phyloP scores from a whole-genome alignment of 768 basidiomycete species.

The Amylocystis lapponica region DNA sequence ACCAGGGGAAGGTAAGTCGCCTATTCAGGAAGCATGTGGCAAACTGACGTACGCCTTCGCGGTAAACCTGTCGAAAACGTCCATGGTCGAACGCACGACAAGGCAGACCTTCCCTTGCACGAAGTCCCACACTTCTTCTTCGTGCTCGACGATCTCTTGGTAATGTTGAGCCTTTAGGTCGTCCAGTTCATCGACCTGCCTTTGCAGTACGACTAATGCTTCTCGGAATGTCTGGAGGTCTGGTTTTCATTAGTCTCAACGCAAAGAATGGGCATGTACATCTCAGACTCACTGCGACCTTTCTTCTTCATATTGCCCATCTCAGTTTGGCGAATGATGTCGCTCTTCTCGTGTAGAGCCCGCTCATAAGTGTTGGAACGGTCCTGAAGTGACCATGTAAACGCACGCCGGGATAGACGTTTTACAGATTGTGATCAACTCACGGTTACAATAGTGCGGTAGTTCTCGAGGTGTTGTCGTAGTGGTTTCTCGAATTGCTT shows the following conservation, averaged over 20 bases:
- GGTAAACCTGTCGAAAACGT: slow-evolving; percentile 84
- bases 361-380: slow-evolving; percentile 82
- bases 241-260: slow-evolving; percentile 26
- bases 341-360: slow-evolving; percentile 76
- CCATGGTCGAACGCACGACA: slow-evolving; percentile 85
- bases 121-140: slow-evolving; percentile 93
- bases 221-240: slow-evolving; percentile 87
- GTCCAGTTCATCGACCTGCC: slow-evolving; percentile 90
- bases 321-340: slow-evolving; percentile 81
- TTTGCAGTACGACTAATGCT: slow-evolving; percentile 73
- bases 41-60: slow-evolving; percentile 67
- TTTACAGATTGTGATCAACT: slow-evolving; percentile 14
- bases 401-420: not conserved
- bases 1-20: slow-evolving; percentile 8
- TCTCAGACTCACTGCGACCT: slow-evolving; percentile 76
- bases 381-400: slow-evolving; percentile 46
- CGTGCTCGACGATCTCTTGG: slow-evolving; percentile 83
- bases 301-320: slow-evolving; percentile 78
- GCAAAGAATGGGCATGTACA: too few species aligned
- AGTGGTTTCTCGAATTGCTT: slow-evolving; percentile 87
- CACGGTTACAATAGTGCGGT: slow-evolving; percentile 69
- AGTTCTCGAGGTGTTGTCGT: slow-evolving; percentile 77
- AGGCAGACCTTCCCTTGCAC: slow-evolving; percentile 86
- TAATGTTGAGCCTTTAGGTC: slow-evolving; percentile 82
- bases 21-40: slow-evolving; percentile 6